Evolutionary conservation across 305 asterid species (phyloP).

Genomic region (Fraxinus sp.): DNA sequence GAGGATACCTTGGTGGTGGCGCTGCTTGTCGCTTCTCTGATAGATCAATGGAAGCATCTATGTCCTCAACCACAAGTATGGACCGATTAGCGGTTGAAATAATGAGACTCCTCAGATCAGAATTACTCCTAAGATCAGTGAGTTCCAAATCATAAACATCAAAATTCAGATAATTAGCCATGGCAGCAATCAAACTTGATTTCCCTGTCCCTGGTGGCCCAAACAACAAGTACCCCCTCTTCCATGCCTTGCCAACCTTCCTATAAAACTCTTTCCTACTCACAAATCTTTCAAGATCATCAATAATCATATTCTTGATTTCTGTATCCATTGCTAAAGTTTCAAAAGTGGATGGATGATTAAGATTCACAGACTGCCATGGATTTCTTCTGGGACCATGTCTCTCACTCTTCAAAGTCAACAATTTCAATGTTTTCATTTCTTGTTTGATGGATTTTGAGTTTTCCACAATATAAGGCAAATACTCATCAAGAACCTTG

Average conservation of each 20-base stretch:
- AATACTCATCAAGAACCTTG: conserved; percentile 41
- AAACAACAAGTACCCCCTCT: conserved; percentile 55
- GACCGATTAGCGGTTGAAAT: conserved; percentile 42
- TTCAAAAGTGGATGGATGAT: conserved; percentile 55
- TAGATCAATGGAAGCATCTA: conserved; percentile 47
- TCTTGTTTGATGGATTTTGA: conserved; percentile 25
- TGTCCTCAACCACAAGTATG: conserved; percentile 60
- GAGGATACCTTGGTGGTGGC: neutral
- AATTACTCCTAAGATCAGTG: conserved; percentile 27
- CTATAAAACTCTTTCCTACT: conserved; percentile 45
- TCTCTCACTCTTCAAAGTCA: conserved; percentile 28
- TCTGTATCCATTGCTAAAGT: conserved; percentile 50
- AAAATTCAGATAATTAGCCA: conserved; percentile 53
- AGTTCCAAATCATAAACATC: conserved; percentile 61
- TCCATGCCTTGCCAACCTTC: conserved; percentile 63
- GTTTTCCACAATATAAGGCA: conserved; percentile 46
- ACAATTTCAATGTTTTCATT: conserved; percentile 40
- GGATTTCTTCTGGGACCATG: conserved; percentile 15
- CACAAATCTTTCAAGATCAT: conserved; percentile 49
- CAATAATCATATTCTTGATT: conserved; percentile 31
- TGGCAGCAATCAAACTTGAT: conserved; percentile 63
- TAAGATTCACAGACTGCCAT: conserved; percentile 53
- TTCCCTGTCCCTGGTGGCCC: conserved; percentile 72
- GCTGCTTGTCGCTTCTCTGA: conserved; percentile 23
- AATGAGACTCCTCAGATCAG: conserved; percentile 36